phyloP scores from a whole-genome alignment of 257 asterid species.

The Ehretia macrophylla region DNA sequence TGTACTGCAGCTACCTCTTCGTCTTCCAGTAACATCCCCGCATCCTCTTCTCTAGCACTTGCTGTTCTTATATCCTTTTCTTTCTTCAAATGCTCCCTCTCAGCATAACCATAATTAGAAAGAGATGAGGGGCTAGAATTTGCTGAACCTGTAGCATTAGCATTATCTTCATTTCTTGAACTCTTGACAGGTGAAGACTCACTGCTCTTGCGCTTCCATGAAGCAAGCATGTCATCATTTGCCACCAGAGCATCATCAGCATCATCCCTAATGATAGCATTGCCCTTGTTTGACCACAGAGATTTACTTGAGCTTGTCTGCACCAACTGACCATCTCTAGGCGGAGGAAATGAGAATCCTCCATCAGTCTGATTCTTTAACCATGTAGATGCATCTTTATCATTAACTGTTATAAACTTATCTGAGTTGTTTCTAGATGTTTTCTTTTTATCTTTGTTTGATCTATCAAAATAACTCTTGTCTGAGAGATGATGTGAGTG shows the following conservation, averaged over 20 bases:
- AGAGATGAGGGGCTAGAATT: constrained; percentile 27
- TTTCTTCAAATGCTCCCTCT: constrained; percentile 11
- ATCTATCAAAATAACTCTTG: constrained; percentile 16
- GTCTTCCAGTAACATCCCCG: constrained; percentile 23
- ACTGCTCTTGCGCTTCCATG: constrained; percentile 13
- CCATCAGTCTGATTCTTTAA: constrained; percentile 17
- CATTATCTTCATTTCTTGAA: constrained; percentile 19
- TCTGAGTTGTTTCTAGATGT: constrained; percentile 6
- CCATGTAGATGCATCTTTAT: constrained; percentile 9
- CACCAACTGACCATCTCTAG: constrained; percentile 20
- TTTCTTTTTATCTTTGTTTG: constrained; percentile 10
- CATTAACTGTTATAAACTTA: constrained; percentile 6
- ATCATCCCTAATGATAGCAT: constrained; percentile 9
- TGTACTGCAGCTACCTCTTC: constrained; percentile 28
- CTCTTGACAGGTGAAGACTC: constrained; percentile 23
- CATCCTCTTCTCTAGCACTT: constrained; percentile 16
- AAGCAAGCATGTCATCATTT: constrained; percentile 22
- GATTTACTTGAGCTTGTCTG: constrained; percentile 18
- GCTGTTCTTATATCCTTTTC: constrained; percentile 11
- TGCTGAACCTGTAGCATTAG: constrained; percentile 17
- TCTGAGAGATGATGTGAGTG: constrained; percentile 14
- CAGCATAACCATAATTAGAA: constrained; percentile 22
- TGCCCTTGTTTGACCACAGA: constrained; percentile 16
- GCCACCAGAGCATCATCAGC: constrained; percentile 7
- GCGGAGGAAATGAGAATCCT: constrained; percentile 25